Conservation (phyloP, 2,329 filamentous ascomycete species). For the Hypoxylon sp. region DNA sequence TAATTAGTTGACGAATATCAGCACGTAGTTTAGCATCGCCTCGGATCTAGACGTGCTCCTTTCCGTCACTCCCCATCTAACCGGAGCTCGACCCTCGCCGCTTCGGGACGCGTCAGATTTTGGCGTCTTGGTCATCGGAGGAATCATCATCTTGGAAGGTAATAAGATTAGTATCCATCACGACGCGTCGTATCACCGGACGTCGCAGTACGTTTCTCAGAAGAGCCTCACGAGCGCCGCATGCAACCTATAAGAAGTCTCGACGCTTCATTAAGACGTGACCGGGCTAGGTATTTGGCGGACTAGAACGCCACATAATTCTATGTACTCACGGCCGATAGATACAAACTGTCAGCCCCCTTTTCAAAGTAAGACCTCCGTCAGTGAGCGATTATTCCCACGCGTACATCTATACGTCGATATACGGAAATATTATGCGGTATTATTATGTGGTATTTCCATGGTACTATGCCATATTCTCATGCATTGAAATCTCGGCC, state of each 20-base stretch:
- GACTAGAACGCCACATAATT: conserved; percentile 19
- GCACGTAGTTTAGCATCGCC: conserved; percentile 30
- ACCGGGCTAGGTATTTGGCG: conserved; percentile 45
- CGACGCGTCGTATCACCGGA: conserved; percentile 27
- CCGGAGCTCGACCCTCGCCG: conserved; percentile 13
- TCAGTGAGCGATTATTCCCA: conserved; percentile 32
- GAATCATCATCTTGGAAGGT: conserved; percentile 29
- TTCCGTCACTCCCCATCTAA: conserved; percentile 29
- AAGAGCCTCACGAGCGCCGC: conserved; percentile 35
- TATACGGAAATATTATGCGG: neutral
- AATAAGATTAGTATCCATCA: conserved; percentile 16
- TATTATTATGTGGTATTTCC: neutral
- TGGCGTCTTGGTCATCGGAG: conserved; percentile 33
- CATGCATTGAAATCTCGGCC: conserved; percentile 5
- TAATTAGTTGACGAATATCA: conserved; percentile 24
- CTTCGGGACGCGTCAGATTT: conserved; percentile 36
- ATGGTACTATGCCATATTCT: neutral
- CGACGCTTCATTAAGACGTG: conserved; percentile 37
- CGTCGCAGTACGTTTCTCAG: conserved; percentile 18
- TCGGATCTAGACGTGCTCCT: conserved; percentile 36
- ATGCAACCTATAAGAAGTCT: conserved; percentile 37
- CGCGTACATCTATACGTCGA: conserved; percentile 6
- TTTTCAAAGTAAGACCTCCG: conserved; percentile 26
- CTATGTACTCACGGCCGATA: conserved; percentile 6
- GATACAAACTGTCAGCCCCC: conserved; percentile 38